Evolutionary conservation across 2,329 filamentous ascomycete species (phyloP), one percentile per base, ranked within the genome.

Genomic region (Pezicula neosporulosa): DNA sequence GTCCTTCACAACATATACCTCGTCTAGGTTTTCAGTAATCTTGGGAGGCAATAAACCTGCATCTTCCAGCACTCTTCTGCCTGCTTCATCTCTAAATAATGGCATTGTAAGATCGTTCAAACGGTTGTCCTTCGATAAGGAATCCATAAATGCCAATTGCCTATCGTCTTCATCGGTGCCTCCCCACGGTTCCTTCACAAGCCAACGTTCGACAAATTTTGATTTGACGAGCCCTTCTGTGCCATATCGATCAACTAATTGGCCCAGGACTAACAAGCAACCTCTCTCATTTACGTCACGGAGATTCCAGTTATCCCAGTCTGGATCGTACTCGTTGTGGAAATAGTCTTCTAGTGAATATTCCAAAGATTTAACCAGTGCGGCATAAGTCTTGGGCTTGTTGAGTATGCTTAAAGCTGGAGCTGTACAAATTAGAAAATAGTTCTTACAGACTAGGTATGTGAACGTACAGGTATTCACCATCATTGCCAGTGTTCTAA

Each of bases 121-220:
- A 8, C 57, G 58, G 16, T 60, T 58, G 18, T 52, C 50, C 30
- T 55, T 61, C 2, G 48, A 51, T 16, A 65, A 50, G 19, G 58
- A 61, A 19, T 58, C 54, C 35, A 66, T 68, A 60, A 85, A 86
- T 58, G 79, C 83, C 15, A 64, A 68, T n/a, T 70, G 71, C 38
- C 76, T 71, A 53, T 83, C 77, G 50, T 78, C 74, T 49, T 79
- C 75, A 2, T 76, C 69, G 1, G 68, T 69, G 16, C 75, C 71
- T 18, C 86, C 87, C 74, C 87, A 91, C 7, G 82, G 80, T 65
- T 91, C 89, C 60, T 81, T 83, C 33, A 75, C 78, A n/a, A 92
- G 77, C 88, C 88, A 92, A 50, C 81, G 82, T 54, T 86, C 83
- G 37, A 92, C 77, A 55, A 92, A 82, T 6, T 77, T 77, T 36